phyloP scores from a whole-genome alignment of 1,284 basidiomycete species.

The Apiotrichum laibachii region DNA sequence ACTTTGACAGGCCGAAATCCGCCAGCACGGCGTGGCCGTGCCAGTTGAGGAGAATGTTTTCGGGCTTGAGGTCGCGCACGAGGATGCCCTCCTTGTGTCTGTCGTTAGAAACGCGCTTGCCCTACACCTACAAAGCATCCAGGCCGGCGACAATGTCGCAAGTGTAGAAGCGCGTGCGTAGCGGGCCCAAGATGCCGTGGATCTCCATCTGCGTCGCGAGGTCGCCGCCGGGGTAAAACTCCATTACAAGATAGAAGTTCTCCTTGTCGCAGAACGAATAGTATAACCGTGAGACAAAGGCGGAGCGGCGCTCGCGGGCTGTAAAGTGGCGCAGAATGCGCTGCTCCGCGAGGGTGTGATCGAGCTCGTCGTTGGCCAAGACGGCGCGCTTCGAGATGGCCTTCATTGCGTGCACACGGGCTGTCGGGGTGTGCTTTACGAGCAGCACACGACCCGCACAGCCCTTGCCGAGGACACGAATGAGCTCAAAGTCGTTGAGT shows the following conservation, averaged over 20 bases:
- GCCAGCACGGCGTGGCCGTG: constrained; percentile 94
- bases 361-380: constrained; percentile 87
- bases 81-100: constrained; percentile 54
- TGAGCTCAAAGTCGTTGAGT: constrained; percentile 92
- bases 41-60: constrained; percentile 88
- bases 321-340: constrained; percentile 84
- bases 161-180: constrained; percentile 91
- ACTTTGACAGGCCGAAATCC: constrained; percentile 70
- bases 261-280: constrained; percentile 96
- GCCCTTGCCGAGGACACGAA: constrained; percentile 91
- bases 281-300: constrained; percentile 90
- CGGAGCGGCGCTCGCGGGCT: constrained; percentile 64
- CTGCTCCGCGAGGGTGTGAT: constrained; percentile 93
- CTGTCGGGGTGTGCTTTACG: constrained; percentile 69
- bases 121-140: constrained; percentile 63
- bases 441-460: constrained; percentile 87
- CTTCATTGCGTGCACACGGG: constrained; percentile 83
- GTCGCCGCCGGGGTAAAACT: constrained; percentile 95
- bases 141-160: constrained; percentile 94
- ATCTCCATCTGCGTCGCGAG: constrained; percentile 92
- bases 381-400: constrained; percentile 96
- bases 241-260: constrained; percentile 69
- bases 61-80: constrained; percentile 55
- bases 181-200: constrained; percentile 86
- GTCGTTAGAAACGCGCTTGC: neutral